These are phyloP conservation scores for Apodospora peruviana DNA, from an alignment of 495 filamentous ascomycete genomes.

Conservation along the genomic window DNA sequence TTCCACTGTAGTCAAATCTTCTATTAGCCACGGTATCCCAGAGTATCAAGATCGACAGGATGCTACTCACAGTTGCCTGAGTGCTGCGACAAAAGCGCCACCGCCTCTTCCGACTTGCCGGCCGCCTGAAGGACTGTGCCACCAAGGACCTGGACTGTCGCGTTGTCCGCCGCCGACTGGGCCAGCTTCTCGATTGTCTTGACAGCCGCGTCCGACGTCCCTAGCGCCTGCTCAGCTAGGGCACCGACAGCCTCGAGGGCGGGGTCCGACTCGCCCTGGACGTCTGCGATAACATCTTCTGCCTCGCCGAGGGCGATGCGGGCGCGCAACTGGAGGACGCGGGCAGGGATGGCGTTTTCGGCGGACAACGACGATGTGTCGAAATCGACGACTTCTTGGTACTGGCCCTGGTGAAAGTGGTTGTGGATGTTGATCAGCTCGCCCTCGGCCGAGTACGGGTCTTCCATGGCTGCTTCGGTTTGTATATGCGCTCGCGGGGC, in stretches of 20 bases:
- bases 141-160: conserved; percentile 71
- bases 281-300: conserved; percentile 61
- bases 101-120: conserved; percentile 76
- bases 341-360: conserved; percentile 72
- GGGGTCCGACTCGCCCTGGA: conserved; percentile 59
- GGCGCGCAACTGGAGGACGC: conserved; percentile 73
- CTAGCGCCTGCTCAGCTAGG: conserved; percentile 62
- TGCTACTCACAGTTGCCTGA: conserved; percentile 68
- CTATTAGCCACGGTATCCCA: neutral
- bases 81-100: conserved; percentile 72
- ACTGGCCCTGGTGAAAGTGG: conserved; percentile 91
- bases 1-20: conserved; percentile 34
- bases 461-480: conserved; percentile 32
- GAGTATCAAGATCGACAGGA: neutral
- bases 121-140: conserved; percentile 72
- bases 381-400: conserved; percentile 74
- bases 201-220: conserved; percentile 56
- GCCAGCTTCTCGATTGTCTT: conserved; percentile 61
- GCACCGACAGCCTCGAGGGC: conserved; percentile 76
- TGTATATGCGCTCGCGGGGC: neutral
- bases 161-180: conserved; percentile 61
- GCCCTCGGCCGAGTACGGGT: conserved; percentile 92
- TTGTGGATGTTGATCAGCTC: conserved; percentile 95
- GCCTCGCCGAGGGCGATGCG: conserved; percentile 74
- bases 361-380: conserved; percentile 68